Conservation (phyloP, 352 stramenopile genomes). For the Globisporangium orthogonon region DNA sequence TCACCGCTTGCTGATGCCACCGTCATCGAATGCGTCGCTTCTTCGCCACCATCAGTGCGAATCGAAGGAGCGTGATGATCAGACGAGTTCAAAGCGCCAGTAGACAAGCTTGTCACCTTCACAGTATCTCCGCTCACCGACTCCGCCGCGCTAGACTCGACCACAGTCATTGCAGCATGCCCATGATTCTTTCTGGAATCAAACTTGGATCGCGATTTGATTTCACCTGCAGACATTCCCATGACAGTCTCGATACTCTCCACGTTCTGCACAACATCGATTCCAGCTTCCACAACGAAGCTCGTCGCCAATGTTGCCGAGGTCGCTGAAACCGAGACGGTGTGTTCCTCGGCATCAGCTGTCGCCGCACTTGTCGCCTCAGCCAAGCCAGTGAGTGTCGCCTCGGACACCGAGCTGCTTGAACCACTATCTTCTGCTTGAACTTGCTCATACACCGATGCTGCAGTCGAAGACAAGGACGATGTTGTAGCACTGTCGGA, state of each 20-base stretch:
- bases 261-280: background rate
- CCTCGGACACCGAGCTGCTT: too few species aligned
- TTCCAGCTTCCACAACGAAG: background rate
- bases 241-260: background rate
- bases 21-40: background rate
- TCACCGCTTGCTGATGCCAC: background rate
- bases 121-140: background rate
- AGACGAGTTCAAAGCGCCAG: background rate
- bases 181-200: background rate
- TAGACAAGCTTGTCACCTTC: background rate
- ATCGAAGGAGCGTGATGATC: background rate
- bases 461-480: background rate
- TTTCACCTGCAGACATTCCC: background rate
- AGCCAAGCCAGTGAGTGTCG: too few species aligned
- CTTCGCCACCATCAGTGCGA: background rate
- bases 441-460: too few species aligned
- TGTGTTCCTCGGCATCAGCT: background rate
- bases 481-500: background rate
- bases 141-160: background rate
- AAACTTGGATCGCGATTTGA: background rate
- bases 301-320: background rate
- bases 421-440: too few species aligned
- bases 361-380: too few species aligned
- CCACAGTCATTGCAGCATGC: background rate
- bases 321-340: background rate